These are phyloP conservation scores for Chytridium lagenaria DNA, from an alignment of 371 early-diverging fungal species.

Conservation along the genomic window DNA sequence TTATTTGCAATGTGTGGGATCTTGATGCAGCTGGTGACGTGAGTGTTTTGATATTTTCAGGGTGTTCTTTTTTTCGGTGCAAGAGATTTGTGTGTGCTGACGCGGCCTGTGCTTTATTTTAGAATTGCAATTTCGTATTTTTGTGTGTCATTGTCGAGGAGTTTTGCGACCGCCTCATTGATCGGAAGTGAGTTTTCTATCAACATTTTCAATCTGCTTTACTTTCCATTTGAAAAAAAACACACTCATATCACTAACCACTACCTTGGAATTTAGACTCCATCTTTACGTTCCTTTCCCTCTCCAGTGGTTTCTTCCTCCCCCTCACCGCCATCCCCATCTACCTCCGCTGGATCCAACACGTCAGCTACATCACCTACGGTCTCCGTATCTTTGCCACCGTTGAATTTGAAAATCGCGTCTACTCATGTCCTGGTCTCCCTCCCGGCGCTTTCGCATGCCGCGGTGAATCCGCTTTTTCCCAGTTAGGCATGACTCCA, in stretches of 20 bases:
- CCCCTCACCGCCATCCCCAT: conserved; percentile 45
- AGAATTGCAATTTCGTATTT: conserved; percentile 39
- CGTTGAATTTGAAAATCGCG: conserved; percentile 46
- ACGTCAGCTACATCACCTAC: conserved; percentile 33
- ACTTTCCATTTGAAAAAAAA: too few relatives aligned
- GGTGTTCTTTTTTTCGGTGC: not conserved
- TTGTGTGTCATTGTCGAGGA: conserved; percentile 44
- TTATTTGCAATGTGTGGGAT: conserved; percentile 35
- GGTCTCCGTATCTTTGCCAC: conserved; percentile 37
- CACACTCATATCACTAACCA: too few relatives aligned
- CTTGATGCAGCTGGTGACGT: conserved; percentile 44
- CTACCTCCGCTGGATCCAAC: conserved; percentile 45
- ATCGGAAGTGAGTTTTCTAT: conserved; percentile 1
- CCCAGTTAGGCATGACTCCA: conserved; percentile 26
- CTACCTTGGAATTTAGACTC: not conserved
- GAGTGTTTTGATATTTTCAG: conserved; percentile 20
- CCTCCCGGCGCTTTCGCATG: conserved; percentile 2
- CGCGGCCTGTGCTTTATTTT: too few relatives aligned
- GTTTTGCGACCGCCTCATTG: conserved; percentile 51
- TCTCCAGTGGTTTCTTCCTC: conserved; percentile 51
- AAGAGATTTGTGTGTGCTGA: too few relatives aligned
- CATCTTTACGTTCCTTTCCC: conserved; percentile 35
- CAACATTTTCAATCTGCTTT: not conserved
- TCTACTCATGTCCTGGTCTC: conserved; percentile 41
- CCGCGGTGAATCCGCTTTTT: conserved; percentile 30